Conservation (phyloP, 108 stramenopile species). For the Cyclotella sp. region DNA sequence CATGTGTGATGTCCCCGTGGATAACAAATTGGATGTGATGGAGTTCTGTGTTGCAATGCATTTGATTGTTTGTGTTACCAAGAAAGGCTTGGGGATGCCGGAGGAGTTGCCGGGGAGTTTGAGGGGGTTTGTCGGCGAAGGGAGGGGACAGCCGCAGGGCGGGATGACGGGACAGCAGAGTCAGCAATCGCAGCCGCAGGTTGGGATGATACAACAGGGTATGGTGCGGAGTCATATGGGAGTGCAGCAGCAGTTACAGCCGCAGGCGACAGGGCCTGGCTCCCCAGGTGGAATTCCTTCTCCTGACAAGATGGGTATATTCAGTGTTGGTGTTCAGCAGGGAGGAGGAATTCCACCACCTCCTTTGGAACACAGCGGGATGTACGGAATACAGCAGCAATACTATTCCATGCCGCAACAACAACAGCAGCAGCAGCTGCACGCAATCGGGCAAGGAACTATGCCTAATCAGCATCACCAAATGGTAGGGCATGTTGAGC, state of each 20-base stretch:
- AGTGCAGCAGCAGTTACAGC: conserved; percentile 20
- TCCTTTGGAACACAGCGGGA: not conserved
- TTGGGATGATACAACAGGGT: not conserved
- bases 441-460: not conserved
- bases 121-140: conserved; percentile 36
- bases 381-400: conserved; percentile 36
- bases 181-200: conserved; percentile 6
- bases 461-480: conserved; percentile 21
- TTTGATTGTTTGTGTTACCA: conserved; percentile 93
- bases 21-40: conserved; percentile 83
- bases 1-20: conserved; percentile 87
- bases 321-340: not conserved
- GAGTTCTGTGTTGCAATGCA: conserved; percentile 98
- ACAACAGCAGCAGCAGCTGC: conserved; percentile 10
- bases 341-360: not conserved
- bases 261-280: not conserved
- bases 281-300: conserved; percentile 29
- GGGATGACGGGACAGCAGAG: not conserved
- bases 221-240: conserved; percentile 16
- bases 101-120: conserved; percentile 67
- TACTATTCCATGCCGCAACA: conserved; percentile 37
- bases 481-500: conserved; percentile 39
- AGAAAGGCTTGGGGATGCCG: conserved; percentile 80
- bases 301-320: conserved; percentile 21
- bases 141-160: conserved; percentile 50